Evolutionary conservation across 2,329 filamentous ascomycete species (phyloP), one percentile per base, ranked within the genome.

Genomic region (Tolypocladium paradoxum): DNA sequence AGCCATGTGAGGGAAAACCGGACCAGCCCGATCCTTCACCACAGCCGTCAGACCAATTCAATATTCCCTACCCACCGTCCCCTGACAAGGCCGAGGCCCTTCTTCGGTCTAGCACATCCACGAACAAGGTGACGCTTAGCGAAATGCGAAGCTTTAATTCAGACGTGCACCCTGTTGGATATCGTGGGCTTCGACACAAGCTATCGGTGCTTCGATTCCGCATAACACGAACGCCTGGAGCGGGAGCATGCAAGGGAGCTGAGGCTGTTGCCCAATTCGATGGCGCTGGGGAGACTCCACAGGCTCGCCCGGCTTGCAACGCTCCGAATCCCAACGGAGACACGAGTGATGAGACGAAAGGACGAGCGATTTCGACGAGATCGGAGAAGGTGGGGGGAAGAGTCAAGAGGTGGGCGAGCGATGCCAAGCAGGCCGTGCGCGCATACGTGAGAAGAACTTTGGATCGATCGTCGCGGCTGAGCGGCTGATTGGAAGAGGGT

Each of bases 331-430:
- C 8, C 22, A 24, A 43, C 2, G 40, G 20, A 14, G 49, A 51
- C 14, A 29, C 24, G 20, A 40, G 22, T 16, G n/a, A 40, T 8
- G 45, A 51, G 4, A 24, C 40, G 8, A 56, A 57, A 3, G 40
- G 27, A 16, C 55, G 48, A 51, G 33, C 54, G 29, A 34, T 35
- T 43, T 57, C 57, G 20, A 48, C 40, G 18, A 59, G 49, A 48
- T 53, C 60, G 29, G 61, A 57, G 45, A 62, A 58, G 51, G 57
- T 56, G 49, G 60, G 56, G 14, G 59, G 59, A 6, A 62, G 65
- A 33, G 59, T 72, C 34, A 65, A 60, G 53, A 62, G 61, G 37
- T 72, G 69, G 69, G 67, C 66, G 24, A 61, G 56, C 49, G 63
- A 64, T 47, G 67, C 66, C 27, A 70, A 62, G 48, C 60, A 60